A percentile compares a stretch with the other conserved stretches of the same genome.
Evolutionary conservation across 352 stramenopile genomes (phyloP).

Genomic region (Ophiocytium majus): DNA sequence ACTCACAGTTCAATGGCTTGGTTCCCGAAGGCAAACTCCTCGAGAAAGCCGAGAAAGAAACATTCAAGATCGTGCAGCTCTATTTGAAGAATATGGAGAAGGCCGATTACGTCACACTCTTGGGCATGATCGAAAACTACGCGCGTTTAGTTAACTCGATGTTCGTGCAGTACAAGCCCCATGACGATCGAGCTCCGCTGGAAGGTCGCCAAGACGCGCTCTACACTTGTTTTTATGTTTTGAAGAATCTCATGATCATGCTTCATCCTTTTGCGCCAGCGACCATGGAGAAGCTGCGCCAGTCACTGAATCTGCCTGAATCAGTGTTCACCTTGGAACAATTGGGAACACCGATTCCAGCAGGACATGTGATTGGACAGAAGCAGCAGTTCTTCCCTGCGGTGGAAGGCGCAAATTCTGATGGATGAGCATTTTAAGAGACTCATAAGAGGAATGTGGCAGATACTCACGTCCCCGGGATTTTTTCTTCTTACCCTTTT

Average conservation of each 20-base stretch:
- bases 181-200: neutral
- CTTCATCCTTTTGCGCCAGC: neutral
- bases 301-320: slow-evolving; percentile 4
- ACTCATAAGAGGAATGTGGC: neutral
- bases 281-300: neutral
- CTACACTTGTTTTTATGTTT: slow-evolving; percentile 6
- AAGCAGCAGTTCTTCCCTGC: neutral
- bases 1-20: neutral
- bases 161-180: slow-evolving; percentile 9
- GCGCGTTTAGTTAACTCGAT: neutral
- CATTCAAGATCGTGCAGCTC: slow-evolving; percentile 7
- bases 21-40: slow-evolving; percentile 11
- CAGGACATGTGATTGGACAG: neutral
- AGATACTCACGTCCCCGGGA: neutral
- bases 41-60: slow-evolving; percentile 12
- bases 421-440: too few species aligned
- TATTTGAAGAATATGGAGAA: slow-evolving; percentile 18
- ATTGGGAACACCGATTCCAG: neutral
- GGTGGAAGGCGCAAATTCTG: too few species aligned
- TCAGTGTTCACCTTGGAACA: neutral
- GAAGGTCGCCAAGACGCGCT: neutral
- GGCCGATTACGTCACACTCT: neutral
- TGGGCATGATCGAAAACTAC: slow-evolving; percentile 4
- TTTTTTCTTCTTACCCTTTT: neutral
- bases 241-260: slow-evolving; percentile 21